Conservation (phyloP, 1,139 yeast species). For the Suhomyces bolitotheri region DNA sequence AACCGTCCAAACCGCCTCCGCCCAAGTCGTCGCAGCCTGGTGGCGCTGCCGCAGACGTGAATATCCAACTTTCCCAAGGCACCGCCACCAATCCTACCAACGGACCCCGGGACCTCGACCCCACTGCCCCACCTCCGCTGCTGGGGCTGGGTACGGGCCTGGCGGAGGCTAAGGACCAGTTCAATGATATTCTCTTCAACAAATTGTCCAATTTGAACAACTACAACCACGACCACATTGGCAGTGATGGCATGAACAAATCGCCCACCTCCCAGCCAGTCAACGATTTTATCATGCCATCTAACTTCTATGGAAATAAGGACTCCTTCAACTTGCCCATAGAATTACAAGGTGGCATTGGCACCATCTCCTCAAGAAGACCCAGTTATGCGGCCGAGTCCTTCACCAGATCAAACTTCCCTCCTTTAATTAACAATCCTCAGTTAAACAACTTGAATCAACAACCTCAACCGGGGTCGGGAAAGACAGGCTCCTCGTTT, state of each 20-base stretch:
- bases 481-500: constrained; percentile 14
- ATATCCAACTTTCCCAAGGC: constrained; percentile 1
- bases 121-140: neutral
- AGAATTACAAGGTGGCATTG: constrained; percentile 66
- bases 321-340: constrained; percentile 51
- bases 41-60: constrained; percentile 2
- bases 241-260: constrained; percentile 5
- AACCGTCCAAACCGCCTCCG: constrained; percentile 5
- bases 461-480: constrained; percentile 6
- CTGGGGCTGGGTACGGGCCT: neutral
- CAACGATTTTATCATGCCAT: constrained; percentile 13
- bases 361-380: constrained; percentile 60
- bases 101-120: constrained; percentile 2
- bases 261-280: constrained; percentile 17
- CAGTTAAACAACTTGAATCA: constrained; percentile 12
- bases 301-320: constrained; percentile 11
- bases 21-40: constrained; percentile 1
- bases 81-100: constrained; percentile 1
- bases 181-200: constrained; percentile 31
- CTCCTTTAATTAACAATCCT: constrained; percentile 14
- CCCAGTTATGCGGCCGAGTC: constrained; percentile 68
- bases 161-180: constrained; percentile 14
- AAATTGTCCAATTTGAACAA: constrained; percentile 29
- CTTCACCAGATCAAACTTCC: constrained; percentile 39
- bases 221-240: constrained; percentile 8